Base-by-base conservation (phyloP, 1,284 basidiomycete species). In the Lentinula novae-zelandiae region DNA sequence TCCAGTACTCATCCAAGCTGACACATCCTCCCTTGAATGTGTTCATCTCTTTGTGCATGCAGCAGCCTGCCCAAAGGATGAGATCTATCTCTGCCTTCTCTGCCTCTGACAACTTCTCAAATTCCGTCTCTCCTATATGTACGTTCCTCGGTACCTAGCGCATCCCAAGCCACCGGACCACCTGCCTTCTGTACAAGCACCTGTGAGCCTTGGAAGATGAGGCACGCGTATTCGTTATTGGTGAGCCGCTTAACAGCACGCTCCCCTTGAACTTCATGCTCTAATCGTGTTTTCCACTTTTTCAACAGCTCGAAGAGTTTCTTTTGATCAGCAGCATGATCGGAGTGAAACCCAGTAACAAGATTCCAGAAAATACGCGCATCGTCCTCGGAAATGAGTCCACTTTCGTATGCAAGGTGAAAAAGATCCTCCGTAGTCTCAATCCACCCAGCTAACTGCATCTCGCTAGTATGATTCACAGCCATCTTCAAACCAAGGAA, bases 21-120 rank as follows among this genome's bases (percentile, higher is more conserved):
- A 44, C 13, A 51, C 59, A 65, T 0, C 72, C 69, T 2, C 71
- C 70, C 57, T 71, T 72, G 13, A 72, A 66, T 2, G 63, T 22
- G 22, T 22, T 22, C 22, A 22, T 22, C 22, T 22, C 22, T 22
- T 22, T 22, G 22, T 22, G 22, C 49, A 22, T 22, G 22, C 22
- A 22, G 22, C 22, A 22, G 22, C 22, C 22, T 22, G 22, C 3
- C 22, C 22, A 69, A 7, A 70, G 52, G 58, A 71, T 68, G 9
- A 71, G 61, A 33, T 65, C 58, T 0, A 66, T 10, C 1, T 54
- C 60, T 1, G 36, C 40, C 42, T 62, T 48, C 48, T 68, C 62
- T 3, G 61, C 52, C 3, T 61, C 63, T 3, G 65, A 53, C 5
- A 70, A 60, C 56, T 48, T 46, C 5, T 36, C 9, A 40, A 60